Base-by-base conservation (phyloP, 2,329 filamentous ascomycete species). In the Aspergillus chevalieri region DNA sequence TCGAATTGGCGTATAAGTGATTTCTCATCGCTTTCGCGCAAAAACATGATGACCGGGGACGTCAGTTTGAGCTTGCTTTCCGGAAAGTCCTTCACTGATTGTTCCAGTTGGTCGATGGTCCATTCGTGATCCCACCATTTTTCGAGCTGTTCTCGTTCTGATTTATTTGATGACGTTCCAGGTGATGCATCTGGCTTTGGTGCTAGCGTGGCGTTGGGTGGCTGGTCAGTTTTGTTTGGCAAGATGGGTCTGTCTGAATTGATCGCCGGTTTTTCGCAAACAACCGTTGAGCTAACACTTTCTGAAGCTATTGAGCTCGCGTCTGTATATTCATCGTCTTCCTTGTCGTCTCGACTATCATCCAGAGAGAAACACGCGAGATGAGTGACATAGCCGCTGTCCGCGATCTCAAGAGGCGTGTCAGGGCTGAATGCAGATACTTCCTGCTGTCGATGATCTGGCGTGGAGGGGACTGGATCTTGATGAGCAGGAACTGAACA, bases 361-460 rank as follows among this genome's bases (percentile, higher is more conserved):
- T 59, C 52, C 9, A 62, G 52, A 1, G 63, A 66, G 43, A 58
- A 60, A 7, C 57, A 54, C 1, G 61, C 65, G 26, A 59, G 53
- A 10, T 64, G 62, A 3, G 61, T 66, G 6, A 53, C 60, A 52
- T 68, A 69, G 0, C 65, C 67, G 52, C 63, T 67, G 26, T 69
- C 67, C 4, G 64, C 64, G 49, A 66, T 61, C 7, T 67, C 64
- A 2, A 66, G 50, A 6, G 68, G 67, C 1, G 68, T 70, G 22
- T 70, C 68, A 22, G 68, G 68, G 33, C 68, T 70, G 45, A 70
- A 70, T 2, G 65, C 68, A 6, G 68, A 70, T 39, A 70, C 58
- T 51, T 70, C 68, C 33, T 64, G 60, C 46, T 65, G 59, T 6
- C 57, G 56, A 22, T 64, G 62, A 48, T 69, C 65, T 2, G 67